Base-by-base conservation (phyloP, 83 land plant species). In the Picea engelmannii region DNA sequence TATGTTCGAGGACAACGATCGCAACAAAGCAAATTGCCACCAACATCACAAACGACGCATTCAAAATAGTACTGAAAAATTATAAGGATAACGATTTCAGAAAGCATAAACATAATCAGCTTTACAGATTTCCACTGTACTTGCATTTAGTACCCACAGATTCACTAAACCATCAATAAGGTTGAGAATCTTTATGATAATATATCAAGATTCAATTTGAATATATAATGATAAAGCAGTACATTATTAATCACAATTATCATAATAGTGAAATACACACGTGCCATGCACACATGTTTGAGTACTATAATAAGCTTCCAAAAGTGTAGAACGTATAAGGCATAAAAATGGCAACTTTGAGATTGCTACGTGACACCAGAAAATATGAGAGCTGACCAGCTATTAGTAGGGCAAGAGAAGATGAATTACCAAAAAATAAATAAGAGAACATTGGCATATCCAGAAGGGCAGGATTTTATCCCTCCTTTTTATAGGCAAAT, bases 1-100 rank as follows among this genome's bases (percentile, higher is more conserved):
- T 98, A 98, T 18, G 99, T 98, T 27, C 99, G 88, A 42, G 99
- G 99, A 84, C 99, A 98, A 27, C 84, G 83, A 82, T 98, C 99
- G 84, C 99, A 98, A 81, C 99, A 98, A 1, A 98, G 92, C 71
- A 98, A 86, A 75, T 94, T 90, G 66, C 99, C 99, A 81, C 99
- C 99, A 85, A 91, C 87, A 76, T 96, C 95, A 87, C 99, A 98
- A 44, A 92, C 88, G 80, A 89, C 95, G 76, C 99, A 98, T 81
- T 98, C 99, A 85, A 85, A 98, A 81, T 91, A 98, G 62, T 98
- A 92, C 99, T 98, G 93, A 21, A 87, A 55, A 55, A 12, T 55
- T 11, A 55, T 12, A 55, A 55, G 58, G 13, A 55, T 12, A 12
- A 55, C 3, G 23, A 73, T 20, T 73, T 47, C 13, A 73, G 76